phyloP scores from a whole-genome alignment of 2,329 filamentous ascomycete species.

The Sordariomycetes sp. region DNA sequence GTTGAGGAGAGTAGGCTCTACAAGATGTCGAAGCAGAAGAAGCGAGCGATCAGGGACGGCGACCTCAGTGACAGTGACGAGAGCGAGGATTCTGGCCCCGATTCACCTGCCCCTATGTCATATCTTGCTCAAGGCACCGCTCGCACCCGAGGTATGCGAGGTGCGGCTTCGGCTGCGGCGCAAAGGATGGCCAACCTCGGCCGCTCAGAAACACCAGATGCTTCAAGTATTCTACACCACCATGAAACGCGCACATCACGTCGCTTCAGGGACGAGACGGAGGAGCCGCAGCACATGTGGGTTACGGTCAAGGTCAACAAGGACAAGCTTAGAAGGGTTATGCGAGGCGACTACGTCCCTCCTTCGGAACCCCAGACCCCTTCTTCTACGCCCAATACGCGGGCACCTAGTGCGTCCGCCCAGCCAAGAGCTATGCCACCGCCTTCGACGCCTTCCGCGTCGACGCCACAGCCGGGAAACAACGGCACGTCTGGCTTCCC shows the following conservation, averaged over 20 bases:
- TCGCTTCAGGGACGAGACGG: constrained; percentile 67
- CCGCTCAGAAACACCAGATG: constrained; percentile 85
- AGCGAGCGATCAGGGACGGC: constrained; percentile 45
- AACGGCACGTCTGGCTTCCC: constrained; percentile 26
- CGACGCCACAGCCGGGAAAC: constrained; percentile 21
- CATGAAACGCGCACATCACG: constrained; percentile 65
- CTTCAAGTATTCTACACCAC: constrained; percentile 47
- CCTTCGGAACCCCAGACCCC: constrained; percentile 26
- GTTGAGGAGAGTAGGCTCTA: constrained; percentile 82
- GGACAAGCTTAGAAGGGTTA: constrained; percentile 60
- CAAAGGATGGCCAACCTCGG: constrained; percentile 76
- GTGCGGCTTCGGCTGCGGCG: constrained; percentile 77
- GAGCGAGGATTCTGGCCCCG: constrained; percentile 77
- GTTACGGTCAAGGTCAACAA: constrained; percentile 68
- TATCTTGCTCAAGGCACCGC: constrained; percentile 67
- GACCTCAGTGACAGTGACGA: constrained; percentile 83
- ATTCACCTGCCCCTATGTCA: constrained; percentile 73
- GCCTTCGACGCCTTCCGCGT: constrained; percentile 25
- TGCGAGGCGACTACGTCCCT: constrained; percentile 39
- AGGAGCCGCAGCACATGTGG: constrained; percentile 59
- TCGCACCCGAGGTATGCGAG: constrained; percentile 79
- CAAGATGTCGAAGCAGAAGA: constrained; percentile 58
- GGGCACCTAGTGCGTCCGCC: constrained; percentile 19
- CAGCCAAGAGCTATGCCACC: constrained; percentile 22
- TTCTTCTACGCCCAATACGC: constrained; percentile 16